These are phyloP conservation scores for Alternaria triticina DNA, from an alignment of 2,329 filamentous ascomycete species.

Conservation along the genomic window DNA sequence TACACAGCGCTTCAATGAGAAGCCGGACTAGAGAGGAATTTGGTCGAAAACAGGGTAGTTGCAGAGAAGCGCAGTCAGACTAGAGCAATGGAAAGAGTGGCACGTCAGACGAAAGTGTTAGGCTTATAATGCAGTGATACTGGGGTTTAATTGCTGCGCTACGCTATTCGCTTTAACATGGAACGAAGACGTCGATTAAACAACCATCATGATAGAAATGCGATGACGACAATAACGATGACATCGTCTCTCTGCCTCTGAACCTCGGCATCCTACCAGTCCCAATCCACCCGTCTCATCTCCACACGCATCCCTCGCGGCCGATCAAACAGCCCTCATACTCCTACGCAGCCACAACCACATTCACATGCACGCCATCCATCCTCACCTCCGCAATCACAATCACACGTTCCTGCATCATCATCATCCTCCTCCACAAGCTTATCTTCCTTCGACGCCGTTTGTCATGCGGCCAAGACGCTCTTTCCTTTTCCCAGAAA, in stretches of 20 bases:
- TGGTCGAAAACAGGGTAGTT: not conserved
- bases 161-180: not conserved
- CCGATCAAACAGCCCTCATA: slow-evolving; percentile 8
- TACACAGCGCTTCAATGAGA: not conserved
- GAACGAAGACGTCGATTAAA: not conserved
- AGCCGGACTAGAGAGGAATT: not conserved
- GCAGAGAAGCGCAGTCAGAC: not conserved
- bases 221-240: not conserved
- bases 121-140: not conserved
- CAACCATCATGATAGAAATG: too few species aligned
- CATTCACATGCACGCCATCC: slow-evolving; percentile 3
- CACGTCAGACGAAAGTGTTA: not conserved
- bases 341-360: slow-evolving; percentile 1
- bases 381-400: not conserved
- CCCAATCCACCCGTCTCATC: not conserved
- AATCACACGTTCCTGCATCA: not conserved
- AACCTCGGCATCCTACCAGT: too few species aligned
- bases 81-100: not conserved
- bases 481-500: not conserved
- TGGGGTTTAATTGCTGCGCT: not conserved
- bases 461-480: not conserved
- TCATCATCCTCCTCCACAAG: not conserved
- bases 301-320: not conserved
- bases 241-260: not conserved
- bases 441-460: not conserved